Conservation (phyloP, 164 flowering plant genomes). For the Stephania yunnanensis region DNA sequence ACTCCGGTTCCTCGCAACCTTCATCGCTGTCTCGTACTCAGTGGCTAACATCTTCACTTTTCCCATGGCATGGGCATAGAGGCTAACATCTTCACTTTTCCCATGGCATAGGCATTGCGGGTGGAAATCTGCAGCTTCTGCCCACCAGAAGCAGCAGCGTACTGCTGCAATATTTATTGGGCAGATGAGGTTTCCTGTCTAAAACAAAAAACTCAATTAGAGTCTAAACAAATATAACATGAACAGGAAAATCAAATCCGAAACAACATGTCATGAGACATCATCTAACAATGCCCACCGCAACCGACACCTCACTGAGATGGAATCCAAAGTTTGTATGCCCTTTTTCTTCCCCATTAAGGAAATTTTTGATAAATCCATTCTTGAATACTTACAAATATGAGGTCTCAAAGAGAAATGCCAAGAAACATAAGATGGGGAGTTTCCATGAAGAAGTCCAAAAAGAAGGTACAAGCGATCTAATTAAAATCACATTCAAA, state of each 20-base stretch:
- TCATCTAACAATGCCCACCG: not conserved
- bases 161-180: slow-evolving; percentile 67
- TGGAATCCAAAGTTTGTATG: not conserved
- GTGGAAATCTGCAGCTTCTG: slow-evolving; percentile 44
- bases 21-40: slow-evolving; percentile 58
- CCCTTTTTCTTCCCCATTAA: not conserved
- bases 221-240: not conserved
- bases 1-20: slow-evolving; percentile 42
- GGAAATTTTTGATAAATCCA: not conserved
- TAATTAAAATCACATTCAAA: not conserved
- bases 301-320: not conserved
- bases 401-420: not conserved
- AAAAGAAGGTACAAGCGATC: too few species aligned
- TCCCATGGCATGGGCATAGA: too few species aligned
- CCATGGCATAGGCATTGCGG: slow-evolving; percentile 25
- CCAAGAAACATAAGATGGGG: too few species aligned
- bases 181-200: slow-evolving; percentile 56
- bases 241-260: too few species aligned
- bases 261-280: not conserved
- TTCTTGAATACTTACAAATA: not conserved
- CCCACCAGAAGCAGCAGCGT: slow-evolving; percentile 58
- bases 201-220: slow-evolving; percentile 8
- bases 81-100: too few species aligned
- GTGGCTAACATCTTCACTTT: slow-evolving; percentile 22
- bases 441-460: too few species aligned